Evolutionary conservation across 129 eudicot species (phyloP).

Genomic region (Centrapalus pauciflorus): DNA sequence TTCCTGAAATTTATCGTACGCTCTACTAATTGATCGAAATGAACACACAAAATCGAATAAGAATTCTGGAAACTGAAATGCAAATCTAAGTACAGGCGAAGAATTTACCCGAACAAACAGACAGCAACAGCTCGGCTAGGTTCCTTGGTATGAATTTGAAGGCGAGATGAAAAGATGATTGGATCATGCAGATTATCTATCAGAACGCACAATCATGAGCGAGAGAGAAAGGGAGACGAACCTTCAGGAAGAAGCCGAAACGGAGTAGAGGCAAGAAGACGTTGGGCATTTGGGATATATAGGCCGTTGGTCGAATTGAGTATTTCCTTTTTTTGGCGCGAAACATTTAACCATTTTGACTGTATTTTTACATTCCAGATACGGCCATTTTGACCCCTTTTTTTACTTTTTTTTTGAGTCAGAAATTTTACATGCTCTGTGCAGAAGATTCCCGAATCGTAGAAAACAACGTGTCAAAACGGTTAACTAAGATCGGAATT

Average conservation of each 20-base stretch:
- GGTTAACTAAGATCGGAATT: too few relatives aligned
- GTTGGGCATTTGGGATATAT: background rate
- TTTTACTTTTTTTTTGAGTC: too few relatives aligned
- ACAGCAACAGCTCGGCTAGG: background rate
- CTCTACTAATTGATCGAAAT: constrained; percentile 7
- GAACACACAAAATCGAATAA: background rate
- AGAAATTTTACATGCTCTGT: too few relatives aligned
- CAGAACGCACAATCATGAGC: background rate
- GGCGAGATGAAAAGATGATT: constrained; percentile 11
- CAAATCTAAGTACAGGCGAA: background rate
- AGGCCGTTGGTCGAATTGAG: background rate
- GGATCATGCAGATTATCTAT: background rate
- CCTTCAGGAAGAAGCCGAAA: constrained; percentile 3
- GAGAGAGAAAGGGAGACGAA: constrained; percentile 9
- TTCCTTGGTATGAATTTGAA: background rate
- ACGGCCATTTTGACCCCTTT: too few relatives aligned
- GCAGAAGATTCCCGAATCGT: too few relatives aligned
- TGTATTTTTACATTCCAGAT: too few relatives aligned
- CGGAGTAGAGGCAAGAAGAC: background rate
- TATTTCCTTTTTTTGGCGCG: constrained; percentile 25
- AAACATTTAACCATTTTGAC: background rate
- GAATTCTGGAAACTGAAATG: constrained; percentile 1
- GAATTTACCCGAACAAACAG: constrained; percentile 20
- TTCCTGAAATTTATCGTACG: background rate
- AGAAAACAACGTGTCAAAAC: too few relatives aligned